Evolutionary conservation across 768 basidiomycete genomes (phyloP), one percentile per base, ranked within the genome.

Genomic region (Amanita polypyramis): DNA sequence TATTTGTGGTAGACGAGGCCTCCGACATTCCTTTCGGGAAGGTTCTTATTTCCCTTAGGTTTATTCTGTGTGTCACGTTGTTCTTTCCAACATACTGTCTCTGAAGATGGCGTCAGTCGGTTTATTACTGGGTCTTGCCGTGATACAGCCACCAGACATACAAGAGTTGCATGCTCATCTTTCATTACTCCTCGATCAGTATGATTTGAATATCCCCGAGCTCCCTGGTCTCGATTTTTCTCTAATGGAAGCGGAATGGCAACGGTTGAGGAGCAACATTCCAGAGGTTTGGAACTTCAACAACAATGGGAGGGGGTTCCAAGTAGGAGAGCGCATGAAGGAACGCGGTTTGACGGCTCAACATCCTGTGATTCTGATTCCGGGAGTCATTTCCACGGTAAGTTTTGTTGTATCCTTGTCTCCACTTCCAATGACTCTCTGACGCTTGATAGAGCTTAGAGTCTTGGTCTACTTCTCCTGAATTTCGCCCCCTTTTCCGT

Each of bases 381-480:
- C 93, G 4, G 92, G 92, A 1, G 83, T 95, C 43, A 80, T 94
- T 32, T 92, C 89, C 1, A 94, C 92, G 1, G 87, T 85, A 51
- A 45, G 77, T 62, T 19, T 15, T 21, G 19, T 12, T 44, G 32
- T 27, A 38, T 29, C 19, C n/a, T 20, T 9, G n/a, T n/a, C n/a
- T n/a, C n/a, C n/a, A 29, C 20, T 33, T 40, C 47, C 19, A 39
- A n/a, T 41, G 23, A 30, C 25, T 17, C 27, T 37, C 43, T 33
- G 1, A 23, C 25, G 20, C 20, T 17, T 20, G 21, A 5, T 51
- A 88, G 78, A 83, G 86, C 4, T 67, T 97, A 50, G 94, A 97
- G 60, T 92, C 88, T 5, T 99, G 96, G 95, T 85, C 88, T 4
- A 95, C 95, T 0, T 72, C 79, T 4, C 80, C 83, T 0, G 88